Percentiles rank a stretch among this genome's conserved stretches.
These are phyloP conservation scores for Amanita fuliginea DNA, from an alignment of 768 basidiomycete species.

Conservation along the genomic window DNA sequence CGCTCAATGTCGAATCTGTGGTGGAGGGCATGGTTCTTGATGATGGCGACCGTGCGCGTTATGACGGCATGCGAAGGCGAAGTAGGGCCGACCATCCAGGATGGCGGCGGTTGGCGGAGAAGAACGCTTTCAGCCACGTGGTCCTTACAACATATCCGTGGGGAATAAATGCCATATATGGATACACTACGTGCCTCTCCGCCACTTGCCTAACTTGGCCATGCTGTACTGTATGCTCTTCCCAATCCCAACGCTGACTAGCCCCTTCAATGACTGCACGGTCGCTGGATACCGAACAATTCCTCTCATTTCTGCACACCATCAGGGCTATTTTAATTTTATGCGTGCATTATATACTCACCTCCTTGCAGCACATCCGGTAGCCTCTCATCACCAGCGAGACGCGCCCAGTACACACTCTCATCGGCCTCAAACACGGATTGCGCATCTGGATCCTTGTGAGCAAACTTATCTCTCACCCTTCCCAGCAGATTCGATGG, in stretches of 20 bases:
- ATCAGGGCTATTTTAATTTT: not conserved
- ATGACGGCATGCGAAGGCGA: slow-evolving; percentile 6
- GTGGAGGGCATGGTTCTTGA: slow-evolving; percentile 67
- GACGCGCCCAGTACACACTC: slow-evolving; percentile 59
- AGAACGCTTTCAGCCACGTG: too few species aligned
- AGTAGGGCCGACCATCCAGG: not conserved
- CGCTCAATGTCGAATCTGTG: slow-evolving; percentile 75
- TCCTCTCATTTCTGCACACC: slow-evolving; percentile 48
- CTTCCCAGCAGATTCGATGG: slow-evolving; percentile 54
- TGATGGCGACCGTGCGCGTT: slow-evolving; percentile 73
- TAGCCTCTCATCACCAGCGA: slow-evolving; percentile 57
- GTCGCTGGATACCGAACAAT: slow-evolving; percentile 82
- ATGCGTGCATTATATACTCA: slow-evolving; percentile 15
- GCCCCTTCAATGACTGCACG: slow-evolving; percentile 75
- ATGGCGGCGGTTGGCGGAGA: not conserved
- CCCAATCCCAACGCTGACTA: slow-evolving; percentile 69
- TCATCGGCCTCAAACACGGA: slow-evolving; percentile 49
- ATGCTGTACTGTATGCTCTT: slow-evolving; percentile 70
- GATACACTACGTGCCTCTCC: slow-evolving; percentile 25
- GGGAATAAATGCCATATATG: slow-evolving; percentile 9
- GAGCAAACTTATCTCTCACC: slow-evolving; percentile 42
- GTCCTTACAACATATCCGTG: too few species aligned
- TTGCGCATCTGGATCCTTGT: slow-evolving; percentile 16
- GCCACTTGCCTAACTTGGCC: slow-evolving; percentile 84
- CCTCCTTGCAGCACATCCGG: slow-evolving; percentile 42